phyloP scores from a whole-genome alignment of 257 asterid species.

The Forsythia viridissima region DNA sequence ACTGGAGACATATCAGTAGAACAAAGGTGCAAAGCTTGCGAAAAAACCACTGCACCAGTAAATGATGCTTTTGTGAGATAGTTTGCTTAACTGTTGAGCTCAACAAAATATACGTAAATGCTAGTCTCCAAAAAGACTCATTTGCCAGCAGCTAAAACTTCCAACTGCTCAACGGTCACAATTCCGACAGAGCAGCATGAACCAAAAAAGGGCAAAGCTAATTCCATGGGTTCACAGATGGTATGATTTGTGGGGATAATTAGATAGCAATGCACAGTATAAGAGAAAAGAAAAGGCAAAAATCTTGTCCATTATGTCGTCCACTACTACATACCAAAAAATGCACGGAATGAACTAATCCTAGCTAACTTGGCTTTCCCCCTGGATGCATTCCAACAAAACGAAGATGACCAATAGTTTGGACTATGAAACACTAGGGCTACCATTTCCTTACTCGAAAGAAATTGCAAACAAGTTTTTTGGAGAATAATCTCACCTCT shows the following conservation, averaged over 20 bases:
- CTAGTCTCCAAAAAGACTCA: not conserved
- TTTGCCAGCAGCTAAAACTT: not conserved
- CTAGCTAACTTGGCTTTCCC: not conserved
- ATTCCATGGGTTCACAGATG: not conserved
- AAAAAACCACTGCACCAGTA: not conserved
- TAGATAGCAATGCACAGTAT: not conserved
- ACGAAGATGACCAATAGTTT: not conserved
- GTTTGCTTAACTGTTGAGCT: not conserved
- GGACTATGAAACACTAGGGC: slow-evolving; percentile 2
- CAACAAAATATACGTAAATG: not conserved
- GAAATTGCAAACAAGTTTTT: slow-evolving; percentile 14
- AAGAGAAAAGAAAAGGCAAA: not conserved
- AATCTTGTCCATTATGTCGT: not conserved
- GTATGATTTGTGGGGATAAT: not conserved
- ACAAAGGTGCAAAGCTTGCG: not conserved
- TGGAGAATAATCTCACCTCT: slow-evolving; percentile 48
- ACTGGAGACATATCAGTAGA: not conserved
- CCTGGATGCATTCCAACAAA: not conserved
- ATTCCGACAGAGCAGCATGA: not conserved
- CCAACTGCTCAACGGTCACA: not conserved
- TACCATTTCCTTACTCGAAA: not conserved
- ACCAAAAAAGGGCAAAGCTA: too few species aligned
- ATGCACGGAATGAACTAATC: not conserved
- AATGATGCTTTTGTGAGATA: not conserved
- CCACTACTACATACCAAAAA: not conserved